Evolutionary conservation across 208 protist species (phyloP), one percentile per base, ranked within the genome.

Genomic region (Sergeia podlipaevii): DNA sequence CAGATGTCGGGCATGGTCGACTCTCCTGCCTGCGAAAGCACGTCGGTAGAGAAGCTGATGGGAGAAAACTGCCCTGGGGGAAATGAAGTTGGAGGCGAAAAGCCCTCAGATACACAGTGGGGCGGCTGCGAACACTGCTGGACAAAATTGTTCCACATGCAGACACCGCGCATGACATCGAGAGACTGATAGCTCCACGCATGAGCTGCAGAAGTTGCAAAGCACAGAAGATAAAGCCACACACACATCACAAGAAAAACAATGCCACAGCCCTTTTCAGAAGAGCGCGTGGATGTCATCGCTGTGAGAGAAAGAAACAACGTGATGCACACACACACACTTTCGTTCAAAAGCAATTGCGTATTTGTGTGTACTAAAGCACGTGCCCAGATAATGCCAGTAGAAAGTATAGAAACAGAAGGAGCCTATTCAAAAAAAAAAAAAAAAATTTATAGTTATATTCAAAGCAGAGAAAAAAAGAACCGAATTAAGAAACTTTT

Each of bases 331-430:
- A n/a, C n/a, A n/a, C n/a, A n/a, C n/a, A n/a, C n/a, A n/a, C n/a
- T n/a, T n/a, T n/a, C n/a, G n/a, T n/a, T n/a, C 34, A 15, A 38
- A 10, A 38, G 15, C 34, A 38, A 38, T 38, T 17, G 15, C 15
- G 34, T 38, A 17, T 10, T 38, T 11, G 6, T 49, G 20, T 53
- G 32, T 13, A 37, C 47, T 52, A 52, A 52, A n/a, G n/a, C n/a
- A n/a, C n/a, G n/a, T n/a, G n/a, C n/a, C n/a, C n/a, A n/a, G n/a
- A n/a, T n/a, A n/a, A 46, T 46, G n/a, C n/a, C n/a, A n/a, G n/a
- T n/a, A 38, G 34, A 38, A 38, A 15, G 15, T 15, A 38, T 38
- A 38, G 11, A 10, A 38, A 10, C 10, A 17, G 34, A 17, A 38
- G 10, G 34, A 17, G 11, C 10, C 34, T 10, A 38, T 38, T 17